Conservation (phyloP, 306 rosid species). For the Gynostemma pentaphyllum region DNA sequence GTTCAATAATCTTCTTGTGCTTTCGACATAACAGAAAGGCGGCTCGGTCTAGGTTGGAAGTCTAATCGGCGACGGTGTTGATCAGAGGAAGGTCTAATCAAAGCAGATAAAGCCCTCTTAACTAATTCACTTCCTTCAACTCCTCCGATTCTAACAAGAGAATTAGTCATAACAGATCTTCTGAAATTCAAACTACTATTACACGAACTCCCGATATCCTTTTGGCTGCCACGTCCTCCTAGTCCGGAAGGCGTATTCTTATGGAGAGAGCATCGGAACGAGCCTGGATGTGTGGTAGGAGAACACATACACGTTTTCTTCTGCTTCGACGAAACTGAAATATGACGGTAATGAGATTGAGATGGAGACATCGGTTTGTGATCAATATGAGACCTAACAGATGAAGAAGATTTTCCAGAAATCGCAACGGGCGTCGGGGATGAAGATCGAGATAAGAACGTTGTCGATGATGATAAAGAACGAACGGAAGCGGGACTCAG, state of each 20-base stretch:
- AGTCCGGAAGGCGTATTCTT: slow-evolving; percentile 28
- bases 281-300: slow-evolving; percentile 85
- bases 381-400: slow-evolving; percentile 52
- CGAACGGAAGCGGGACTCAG: slow-evolving; percentile 53
- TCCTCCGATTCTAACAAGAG: slow-evolving; percentile 75
- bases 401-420: slow-evolving; percentile 21
- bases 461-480: slow-evolving; percentile 24
- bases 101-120: slow-evolving; percentile 56
- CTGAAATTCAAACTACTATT: slow-evolving; percentile 71
- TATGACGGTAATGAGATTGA: too few relatives aligned
- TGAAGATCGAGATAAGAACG: slow-evolving; percentile 35
- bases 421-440: slow-evolving; percentile 49
- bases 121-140: slow-evolving; percentile 76
- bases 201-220: too few relatives aligned
- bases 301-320: slow-evolving; percentile 84
- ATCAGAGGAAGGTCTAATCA: slow-evolving; percentile 89
- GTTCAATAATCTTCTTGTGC: slow-evolving; percentile 29
- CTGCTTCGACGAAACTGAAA: slow-evolving; percentile 10
- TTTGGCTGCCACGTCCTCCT: too few relatives aligned
- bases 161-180: slow-evolving; percentile 94
- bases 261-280: slow-evolving; percentile 84
- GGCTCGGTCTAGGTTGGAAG: slow-evolving; percentile 69
- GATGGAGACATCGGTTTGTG: slow-evolving; percentile 56
- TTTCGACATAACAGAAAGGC: slow-evolving; percentile 67
- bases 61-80: slow-evolving; percentile 54